phyloP scores from a whole-genome alignment of 2,329 filamentous ascomycete species.

The Capronia epimyces region DNA sequence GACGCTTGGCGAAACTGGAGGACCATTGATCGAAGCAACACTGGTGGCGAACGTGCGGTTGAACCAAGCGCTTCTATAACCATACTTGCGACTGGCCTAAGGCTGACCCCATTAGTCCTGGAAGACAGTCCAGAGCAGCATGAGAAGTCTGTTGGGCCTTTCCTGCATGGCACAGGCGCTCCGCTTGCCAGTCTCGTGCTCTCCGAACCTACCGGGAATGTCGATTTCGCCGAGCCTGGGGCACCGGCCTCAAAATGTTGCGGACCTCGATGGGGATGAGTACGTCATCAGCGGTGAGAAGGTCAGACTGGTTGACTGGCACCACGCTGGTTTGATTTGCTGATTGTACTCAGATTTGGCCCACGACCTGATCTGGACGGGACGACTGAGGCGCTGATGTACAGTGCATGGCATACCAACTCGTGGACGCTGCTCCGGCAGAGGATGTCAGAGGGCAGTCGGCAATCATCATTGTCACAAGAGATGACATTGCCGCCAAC shows the following conservation, averaged over 20 bases:
- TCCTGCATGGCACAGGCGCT: constrained; percentile 42
- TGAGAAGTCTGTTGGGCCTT: constrained; percentile 46
- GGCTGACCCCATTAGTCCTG: constrained; percentile 48
- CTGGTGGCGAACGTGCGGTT: constrained; percentile 49
- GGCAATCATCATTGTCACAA: constrained; percentile 49
- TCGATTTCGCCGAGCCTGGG: constrained; percentile 50
- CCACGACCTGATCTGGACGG: constrained; percentile 52
- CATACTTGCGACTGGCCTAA: constrained; percentile 49
- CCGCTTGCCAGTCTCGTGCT: constrained; percentile 50
- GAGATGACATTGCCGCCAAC: constrained; percentile 45
- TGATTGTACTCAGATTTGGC: constrained; percentile 43
- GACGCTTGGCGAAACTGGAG: constrained; percentile 44
- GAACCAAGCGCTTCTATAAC: constrained; percentile 49
- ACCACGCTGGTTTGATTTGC: not conserved
- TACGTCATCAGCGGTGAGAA: constrained; percentile 54
- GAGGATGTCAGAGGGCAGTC: constrained; percentile 35
- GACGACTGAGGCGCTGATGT: constrained; percentile 50
- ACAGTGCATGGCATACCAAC: constrained; percentile 49
- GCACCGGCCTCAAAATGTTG: constrained; percentile 47
- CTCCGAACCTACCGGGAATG: constrained; percentile 49
- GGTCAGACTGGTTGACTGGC: constrained; percentile 28
- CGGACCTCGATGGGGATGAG: constrained; percentile 44
- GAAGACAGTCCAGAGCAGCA: constrained; percentile 39
- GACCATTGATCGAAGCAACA: constrained; percentile 45
- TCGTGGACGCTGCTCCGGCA: constrained; percentile 28